A percentile compares a stretch with the other conserved stretches of the same genome.
These are phyloP conservation scores for Talaromyces sp. DNA, from an alignment of 2,329 filamentous ascomycete species.

Conservation along the genomic window DNA sequence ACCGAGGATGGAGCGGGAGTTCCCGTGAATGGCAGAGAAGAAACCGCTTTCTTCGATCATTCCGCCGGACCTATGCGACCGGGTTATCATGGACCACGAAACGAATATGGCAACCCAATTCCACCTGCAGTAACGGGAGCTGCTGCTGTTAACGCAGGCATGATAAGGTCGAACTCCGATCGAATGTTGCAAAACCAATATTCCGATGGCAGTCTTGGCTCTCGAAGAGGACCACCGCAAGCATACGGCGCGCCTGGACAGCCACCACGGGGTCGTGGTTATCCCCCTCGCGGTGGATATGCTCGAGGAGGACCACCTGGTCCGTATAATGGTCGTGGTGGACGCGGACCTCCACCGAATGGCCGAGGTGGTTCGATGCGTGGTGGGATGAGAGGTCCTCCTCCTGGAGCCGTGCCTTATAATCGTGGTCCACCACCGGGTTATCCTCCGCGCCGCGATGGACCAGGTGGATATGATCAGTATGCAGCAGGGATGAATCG, in stretches of 20 bases:
- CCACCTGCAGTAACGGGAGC: conserved; percentile 26
- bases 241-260: conserved; percentile 35
- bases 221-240: conserved; percentile 34
- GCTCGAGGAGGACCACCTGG: conserved; percentile 23
- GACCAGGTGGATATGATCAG: conserved; percentile 25
- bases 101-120: conserved; percentile 39
- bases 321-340: conserved; percentile 32
- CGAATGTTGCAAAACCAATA: conserved; percentile 42
- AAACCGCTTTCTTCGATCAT: background rate
- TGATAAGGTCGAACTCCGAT: conserved; percentile 41
- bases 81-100: conserved; percentile 34
- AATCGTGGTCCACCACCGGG: conserved; percentile 45
- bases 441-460: conserved; percentile 46
- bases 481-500: conserved; percentile 30
- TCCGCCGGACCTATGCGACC: conserved; percentile 8
- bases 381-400: conserved; percentile 27
- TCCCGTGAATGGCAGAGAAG: background rate
- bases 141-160: conserved; percentile 26
- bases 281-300: conserved; percentile 35
- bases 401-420: conserved; percentile 39
- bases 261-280: conserved; percentile 51
- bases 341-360: conserved; percentile 31
- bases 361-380: conserved; percentile 43
- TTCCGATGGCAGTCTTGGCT: conserved; percentile 44
- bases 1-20: conserved; percentile 6